Evolutionary conservation across 2,329 filamentous ascomycete genomes (phyloP).

Genomic region (Zymoseptoria ardabiliae): DNA sequence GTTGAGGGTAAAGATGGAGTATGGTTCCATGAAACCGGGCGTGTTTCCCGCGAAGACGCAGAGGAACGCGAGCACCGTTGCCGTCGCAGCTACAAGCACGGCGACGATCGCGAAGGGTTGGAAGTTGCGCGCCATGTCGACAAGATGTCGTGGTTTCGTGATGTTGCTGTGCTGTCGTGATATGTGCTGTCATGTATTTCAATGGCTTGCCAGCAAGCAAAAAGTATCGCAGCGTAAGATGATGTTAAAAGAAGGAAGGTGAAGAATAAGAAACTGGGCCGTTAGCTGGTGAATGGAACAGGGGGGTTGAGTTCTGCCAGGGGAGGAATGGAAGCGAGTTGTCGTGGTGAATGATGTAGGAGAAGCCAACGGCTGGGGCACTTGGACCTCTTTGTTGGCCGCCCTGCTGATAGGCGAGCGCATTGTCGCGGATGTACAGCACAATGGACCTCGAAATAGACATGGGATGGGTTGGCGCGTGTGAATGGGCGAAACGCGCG

Average conservation of each 20-base stretch:
- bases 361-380: not conserved
- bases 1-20: conserved; percentile 53
- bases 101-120: conserved; percentile 19
- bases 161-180: not conserved
- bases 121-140: conserved; percentile 8
- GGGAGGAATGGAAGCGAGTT: not conserved
- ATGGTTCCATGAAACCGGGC: conserved; percentile 48
- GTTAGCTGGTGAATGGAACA: not conserved
- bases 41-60: conserved; percentile 56
- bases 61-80: conserved; percentile 52
- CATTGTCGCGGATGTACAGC: not conserved
- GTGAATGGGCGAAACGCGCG: not conserved
- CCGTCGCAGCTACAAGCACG: conserved; percentile 41
- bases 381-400: not conserved
- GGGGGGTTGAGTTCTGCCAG: not conserved
- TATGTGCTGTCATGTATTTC: not conserved
- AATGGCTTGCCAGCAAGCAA: not conserved
- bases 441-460: not conserved
- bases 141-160: not conserved
- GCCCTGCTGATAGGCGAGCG: too few species aligned
- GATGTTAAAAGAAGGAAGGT: not conserved
- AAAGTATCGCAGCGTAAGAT: not conserved
- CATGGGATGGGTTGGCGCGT: too few species aligned
- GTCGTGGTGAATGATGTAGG: not conserved
- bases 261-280: not conserved